Conservation (phyloP, 371 early-diverging fungal species). For the Vairimorpha apis region DNA sequence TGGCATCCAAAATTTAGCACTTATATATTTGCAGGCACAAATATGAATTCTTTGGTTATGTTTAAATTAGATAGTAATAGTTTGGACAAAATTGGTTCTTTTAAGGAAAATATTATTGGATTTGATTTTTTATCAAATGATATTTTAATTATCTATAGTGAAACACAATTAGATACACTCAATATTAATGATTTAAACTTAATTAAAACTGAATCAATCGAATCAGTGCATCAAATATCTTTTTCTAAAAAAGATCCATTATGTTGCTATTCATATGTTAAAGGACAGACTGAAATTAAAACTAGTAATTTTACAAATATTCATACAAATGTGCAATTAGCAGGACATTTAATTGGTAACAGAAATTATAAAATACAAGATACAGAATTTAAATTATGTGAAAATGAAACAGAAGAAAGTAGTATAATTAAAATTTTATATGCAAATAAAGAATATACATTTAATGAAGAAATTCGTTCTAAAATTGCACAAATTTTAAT, state of each 20-base stretch:
- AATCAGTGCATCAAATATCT: slow-evolving; percentile 14
- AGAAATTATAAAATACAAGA: slow-evolving; percentile 15
- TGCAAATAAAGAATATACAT: background rate
- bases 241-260: slow-evolving; percentile 40
- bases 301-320: background rate
- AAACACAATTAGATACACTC: slow-evolving; percentile 16
- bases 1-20: slow-evolving; percentile 42
- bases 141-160: slow-evolving; percentile 11
- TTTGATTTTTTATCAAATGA: slow-evolving; percentile 14
- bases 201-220: background rate
- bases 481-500: slow-evolving; percentile 15
- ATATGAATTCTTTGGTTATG: slow-evolving; percentile 8
- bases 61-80: slow-evolving; percentile 40
- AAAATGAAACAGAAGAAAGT: slow-evolving; percentile 1
- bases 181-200: background rate
- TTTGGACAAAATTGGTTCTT: slow-evolving; percentile 12
- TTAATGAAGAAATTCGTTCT: slow-evolving; percentile 10
- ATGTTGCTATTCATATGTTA: slow-evolving; percentile 6
- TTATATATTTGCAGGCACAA: slow-evolving; percentile 35
- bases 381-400: background rate
- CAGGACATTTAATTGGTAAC: slow-evolving; percentile 9
- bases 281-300: slow-evolving; percentile 42
- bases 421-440: slow-evolving; percentile 18
- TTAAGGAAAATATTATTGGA: background rate
- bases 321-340: slow-evolving; percentile 2